Evolutionary conservation across 805 yeast species (phyloP), one percentile per base, ranked within the genome.

Genomic region (Helenozyma rhizophorensis): DNA sequence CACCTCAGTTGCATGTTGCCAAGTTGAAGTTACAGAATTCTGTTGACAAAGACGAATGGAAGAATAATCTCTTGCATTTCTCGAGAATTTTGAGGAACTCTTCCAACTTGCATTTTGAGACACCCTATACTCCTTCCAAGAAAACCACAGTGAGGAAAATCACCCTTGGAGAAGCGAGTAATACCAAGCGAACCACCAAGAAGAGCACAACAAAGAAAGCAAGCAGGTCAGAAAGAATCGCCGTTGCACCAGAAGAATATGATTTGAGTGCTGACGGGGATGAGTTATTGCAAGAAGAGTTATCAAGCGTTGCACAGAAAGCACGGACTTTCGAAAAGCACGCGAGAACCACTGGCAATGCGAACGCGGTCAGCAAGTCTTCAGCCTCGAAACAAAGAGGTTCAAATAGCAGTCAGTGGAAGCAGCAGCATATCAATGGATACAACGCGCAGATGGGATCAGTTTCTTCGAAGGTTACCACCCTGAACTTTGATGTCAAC

Each of bases 21-120:
- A 50, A 49, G 32, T 45, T 54, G 16, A 47, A 51, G 19, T 39
- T 62, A 29, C 65, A 65, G 36, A 54, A 44, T 21, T 49, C 65
- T 3, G 35, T 36, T 1, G 43, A 45, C 27, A 50, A 48, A 26
- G 37, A 38, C 3, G 54, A 47, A 28, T 62, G 65, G 63, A 45
- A 48, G 9, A 39, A 33, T 26, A 44, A 46, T 28, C 30, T 49
- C 27, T 28, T 34, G 23, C 40, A 42, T 27, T 50, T 39, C 34
- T 34, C 38, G 24, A 47, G 42, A 25, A 25, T 8, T 8, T 21
- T 33, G 26, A 34, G 29, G 15, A 26, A 23, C 3, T 9, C 14
- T 4, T 4, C 6, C 2, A 21, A 17, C 28, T 15, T 30, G 28
- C 13, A 14, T n/a, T 15, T n/a, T n/a, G n/a, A n/a, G n/a, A n/a